Evolutionary conservation across 192 early-diverging fungal genomes (phyloP).

Genomic region (Rhizophlyctis rosea): DNA sequence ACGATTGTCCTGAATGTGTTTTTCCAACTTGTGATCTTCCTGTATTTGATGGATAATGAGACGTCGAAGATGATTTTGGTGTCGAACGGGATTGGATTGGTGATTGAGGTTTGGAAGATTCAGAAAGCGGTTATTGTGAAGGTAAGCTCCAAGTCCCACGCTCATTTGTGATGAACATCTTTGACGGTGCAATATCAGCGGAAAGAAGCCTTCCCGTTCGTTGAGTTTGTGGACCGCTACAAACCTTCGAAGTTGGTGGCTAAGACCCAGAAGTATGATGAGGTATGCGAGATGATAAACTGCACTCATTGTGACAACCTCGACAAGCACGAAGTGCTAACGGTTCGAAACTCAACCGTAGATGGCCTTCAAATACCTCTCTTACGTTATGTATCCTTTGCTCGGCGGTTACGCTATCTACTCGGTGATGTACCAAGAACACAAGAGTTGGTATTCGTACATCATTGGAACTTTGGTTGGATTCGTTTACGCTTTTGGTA

Average conservation of each 20-base stretch:
- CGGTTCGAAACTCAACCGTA: constrained; percentile 14
- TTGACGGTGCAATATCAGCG: constrained; percentile 5
- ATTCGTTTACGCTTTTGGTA: constrained; percentile 86
- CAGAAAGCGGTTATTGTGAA: constrained; percentile 77
- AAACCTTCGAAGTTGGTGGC: constrained; percentile 43
- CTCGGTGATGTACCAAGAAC: constrained; percentile 75
- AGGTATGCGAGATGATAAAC: constrained; percentile 33
- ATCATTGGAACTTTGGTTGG: constrained; percentile 80
- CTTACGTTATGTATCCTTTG: constrained; percentile 72
- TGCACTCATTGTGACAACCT: background rate
- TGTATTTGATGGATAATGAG: constrained; percentile 86
- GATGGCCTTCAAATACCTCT: constrained; percentile 82
- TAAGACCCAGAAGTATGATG: constrained; percentile 53
- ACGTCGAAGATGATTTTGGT: constrained; percentile 84
- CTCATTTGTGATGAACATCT: constrained; percentile 13
- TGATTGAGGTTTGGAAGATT: constrained; percentile 91
- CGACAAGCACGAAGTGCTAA: background rate
- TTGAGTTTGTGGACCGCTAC: constrained; percentile 48
- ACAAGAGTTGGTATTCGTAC: constrained; percentile 92
- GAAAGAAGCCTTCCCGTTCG: constrained; percentile 43
- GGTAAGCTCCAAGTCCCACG: constrained; percentile 22
- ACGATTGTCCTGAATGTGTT: constrained; percentile 77
- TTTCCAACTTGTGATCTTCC: constrained; percentile 81
- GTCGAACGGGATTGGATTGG: constrained; percentile 73
- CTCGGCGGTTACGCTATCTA: constrained; percentile 79